phyloP scores from a whole-genome alignment of 2,329 filamentous ascomycete genomes.

The Sporothrix humicola region DNA sequence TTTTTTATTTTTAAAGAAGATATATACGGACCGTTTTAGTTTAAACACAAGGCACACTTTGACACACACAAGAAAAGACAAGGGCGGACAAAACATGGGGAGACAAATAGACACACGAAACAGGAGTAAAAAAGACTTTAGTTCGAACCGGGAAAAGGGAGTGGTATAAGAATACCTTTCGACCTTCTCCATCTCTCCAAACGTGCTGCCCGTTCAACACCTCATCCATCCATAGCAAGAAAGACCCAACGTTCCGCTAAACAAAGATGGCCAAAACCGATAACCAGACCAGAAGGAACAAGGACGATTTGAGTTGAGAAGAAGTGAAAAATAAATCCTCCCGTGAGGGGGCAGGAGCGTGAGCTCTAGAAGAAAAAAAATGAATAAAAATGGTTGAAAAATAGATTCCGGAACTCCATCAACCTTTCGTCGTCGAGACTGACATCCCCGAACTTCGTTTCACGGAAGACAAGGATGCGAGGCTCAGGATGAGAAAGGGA shows the following conservation, averaged over 20 bases:
- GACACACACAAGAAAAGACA: not conserved
- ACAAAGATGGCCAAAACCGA: not conserved
- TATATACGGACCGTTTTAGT: conserved; percentile 4
- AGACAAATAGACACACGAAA: not conserved
- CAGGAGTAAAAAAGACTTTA: conserved; percentile 1
- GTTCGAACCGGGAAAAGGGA: conserved; percentile 4
- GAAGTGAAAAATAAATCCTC: conserved; percentile 4
- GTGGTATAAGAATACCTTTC: not conserved
- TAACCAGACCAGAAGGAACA: not conserved
- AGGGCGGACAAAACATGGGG: not conserved
- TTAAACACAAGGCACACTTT: conserved; percentile 13
- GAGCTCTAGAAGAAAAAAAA: conserved; percentile 10
- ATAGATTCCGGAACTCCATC: conserved; percentile 1
- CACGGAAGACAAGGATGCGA: conserved; percentile 13
- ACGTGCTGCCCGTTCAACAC: no score
- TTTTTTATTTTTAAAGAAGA: not conserved
- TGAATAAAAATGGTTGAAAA: not conserved
- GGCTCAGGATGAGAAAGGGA: not conserved
- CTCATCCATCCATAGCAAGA: not conserved
- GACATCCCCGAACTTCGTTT: not conserved
- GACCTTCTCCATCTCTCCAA: not conserved
- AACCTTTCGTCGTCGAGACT: not conserved
- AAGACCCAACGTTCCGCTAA: not conserved
- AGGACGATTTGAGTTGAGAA: not conserved
- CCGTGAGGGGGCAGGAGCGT: not conserved